Evolutionary conservation across 2,329 filamentous ascomycete genomes (phyloP).

Genomic region (Tolypocladium album): DNA sequence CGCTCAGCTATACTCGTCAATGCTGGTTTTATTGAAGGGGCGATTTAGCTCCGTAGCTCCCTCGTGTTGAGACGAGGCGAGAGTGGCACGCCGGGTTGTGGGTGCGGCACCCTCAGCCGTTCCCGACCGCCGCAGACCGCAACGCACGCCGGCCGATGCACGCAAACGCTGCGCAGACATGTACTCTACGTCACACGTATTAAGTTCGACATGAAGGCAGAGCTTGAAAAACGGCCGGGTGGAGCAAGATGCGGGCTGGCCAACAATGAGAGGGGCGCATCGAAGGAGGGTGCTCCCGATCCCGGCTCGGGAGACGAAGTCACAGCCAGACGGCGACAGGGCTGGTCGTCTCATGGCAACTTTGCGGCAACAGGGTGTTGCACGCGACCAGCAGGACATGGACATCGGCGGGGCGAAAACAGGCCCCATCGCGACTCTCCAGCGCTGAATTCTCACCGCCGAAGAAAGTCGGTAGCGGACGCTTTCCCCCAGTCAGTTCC

Average conservation of each 20-base stretch:
- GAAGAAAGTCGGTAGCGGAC: neutral
- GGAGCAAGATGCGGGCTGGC: neutral
- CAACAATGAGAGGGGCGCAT: neutral
- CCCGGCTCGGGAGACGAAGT: neutral
- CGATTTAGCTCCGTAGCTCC: conserved; percentile 3
- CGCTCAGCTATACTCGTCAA: conserved; percentile 6
- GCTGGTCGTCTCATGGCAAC: neutral
- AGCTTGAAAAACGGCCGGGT: neutral
- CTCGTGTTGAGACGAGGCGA: conserved; percentile 1
- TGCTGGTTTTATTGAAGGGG: conserved; percentile 1
- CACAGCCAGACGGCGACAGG: neutral
- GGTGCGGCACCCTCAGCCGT: neutral
- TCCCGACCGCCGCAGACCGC: neutral
- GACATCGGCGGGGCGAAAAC: neutral
- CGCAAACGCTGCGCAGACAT: neutral
- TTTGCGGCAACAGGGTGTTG: neutral
- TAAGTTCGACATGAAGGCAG: neutral
- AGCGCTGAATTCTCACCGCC: neutral
- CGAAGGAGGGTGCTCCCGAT: neutral
- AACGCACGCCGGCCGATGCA: neutral
- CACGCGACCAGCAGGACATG: neutral
- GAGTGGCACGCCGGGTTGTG: neutral
- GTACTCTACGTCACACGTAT: neutral
- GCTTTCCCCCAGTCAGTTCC: neutral
- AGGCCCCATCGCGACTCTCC: neutral